Evolutionary conservation across 2,329 filamentous ascomycete genomes (phyloP).

Genomic region (Hypoxylon sp.): DNA sequence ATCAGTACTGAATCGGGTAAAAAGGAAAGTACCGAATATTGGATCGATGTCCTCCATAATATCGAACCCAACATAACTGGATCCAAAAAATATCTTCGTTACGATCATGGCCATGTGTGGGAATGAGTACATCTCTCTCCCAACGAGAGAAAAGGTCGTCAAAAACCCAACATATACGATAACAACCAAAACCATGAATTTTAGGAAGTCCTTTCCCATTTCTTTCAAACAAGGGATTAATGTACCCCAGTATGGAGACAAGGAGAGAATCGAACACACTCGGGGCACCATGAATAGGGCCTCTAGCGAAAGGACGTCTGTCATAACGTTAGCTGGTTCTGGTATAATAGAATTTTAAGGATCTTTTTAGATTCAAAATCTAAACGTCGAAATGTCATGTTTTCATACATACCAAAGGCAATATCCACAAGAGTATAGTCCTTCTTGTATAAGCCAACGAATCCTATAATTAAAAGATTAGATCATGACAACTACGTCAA

Average conservation of each 20-base stretch:
- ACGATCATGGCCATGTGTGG: constrained; percentile 81
- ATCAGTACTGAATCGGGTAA: background rate
- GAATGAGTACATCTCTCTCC: constrained; percentile 77
- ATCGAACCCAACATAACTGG: constrained; percentile 81
- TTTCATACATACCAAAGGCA: constrained; percentile 71
- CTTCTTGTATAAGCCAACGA: constrained; percentile 74
- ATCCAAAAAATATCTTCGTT: constrained; percentile 86
- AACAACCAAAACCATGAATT: constrained; percentile 81
- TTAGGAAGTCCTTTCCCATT: constrained; percentile 90
- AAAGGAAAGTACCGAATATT: constrained; percentile 61
- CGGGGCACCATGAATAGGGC: constrained; percentile 91
- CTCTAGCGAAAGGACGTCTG: constrained; percentile 85
- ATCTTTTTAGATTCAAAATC: too few relatives aligned
- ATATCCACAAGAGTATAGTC: constrained; percentile 78
- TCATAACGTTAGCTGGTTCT: too few relatives aligned
- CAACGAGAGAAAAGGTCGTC: constrained; percentile 86
- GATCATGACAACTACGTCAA: constrained; percentile 29
- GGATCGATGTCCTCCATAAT: constrained; percentile 73
- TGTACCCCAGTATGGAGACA: constrained; percentile 92
- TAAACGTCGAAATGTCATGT: too few relatives aligned
- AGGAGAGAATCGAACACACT: constrained; percentile 86
- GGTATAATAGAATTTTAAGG: too few relatives aligned
- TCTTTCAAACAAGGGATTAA: constrained; percentile 91
- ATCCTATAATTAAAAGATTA: constrained; percentile 62
- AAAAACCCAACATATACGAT: constrained; percentile 91